Evolutionary conservation across 306 rosid genomes (phyloP), one percentile per base, ranked within the genome.

Genomic region (Sphenostylis stenocarpa): DNA sequence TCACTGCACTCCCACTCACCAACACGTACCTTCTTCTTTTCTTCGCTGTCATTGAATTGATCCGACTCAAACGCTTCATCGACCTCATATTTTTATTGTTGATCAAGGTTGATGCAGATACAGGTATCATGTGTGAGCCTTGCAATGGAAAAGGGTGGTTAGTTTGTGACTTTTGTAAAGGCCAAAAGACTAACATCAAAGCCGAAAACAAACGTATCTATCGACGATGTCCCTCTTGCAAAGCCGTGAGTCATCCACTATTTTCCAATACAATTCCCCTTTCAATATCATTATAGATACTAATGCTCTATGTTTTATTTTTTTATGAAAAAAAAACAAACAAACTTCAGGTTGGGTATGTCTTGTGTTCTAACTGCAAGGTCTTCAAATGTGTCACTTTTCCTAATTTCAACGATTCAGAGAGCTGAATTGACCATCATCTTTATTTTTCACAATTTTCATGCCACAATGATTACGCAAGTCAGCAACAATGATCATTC

Each of bases 141-240:
- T 96, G 98, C 86, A 85, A 86, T 49, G 97, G 93, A 11, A 88
- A 13, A 78, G 99, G 98, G 36, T 96, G 99, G 99, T 38, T 92
- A 21, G 21, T 89, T 3, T 92, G 99, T 84, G 91, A 91, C 44
- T 96, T 88, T 33, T 96, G 99, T 56, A 24, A 88, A 64, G 98
- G 98, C 3, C 94, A 92, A 69, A 96, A 89, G 61, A 92, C 88
- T 15, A 92, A 96, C 53, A 94, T 96, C 75, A 89, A 81, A 84
- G 84, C 93, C 21, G 89, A 81, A 9, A 92, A 84, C 85, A 92
- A 81, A n/a, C 82, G 98, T 61, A 70, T 86, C 39, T 92, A 92
- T 79, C 94, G 94, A 14, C 87, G 99, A 41, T 96, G 99, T 41
- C 99, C 97, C 12, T 72, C 97, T 53, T 96, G 99, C 85, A 85